Conservation (phyloP, 306 rosid genomes). For the Castanospermum australe region DNA sequence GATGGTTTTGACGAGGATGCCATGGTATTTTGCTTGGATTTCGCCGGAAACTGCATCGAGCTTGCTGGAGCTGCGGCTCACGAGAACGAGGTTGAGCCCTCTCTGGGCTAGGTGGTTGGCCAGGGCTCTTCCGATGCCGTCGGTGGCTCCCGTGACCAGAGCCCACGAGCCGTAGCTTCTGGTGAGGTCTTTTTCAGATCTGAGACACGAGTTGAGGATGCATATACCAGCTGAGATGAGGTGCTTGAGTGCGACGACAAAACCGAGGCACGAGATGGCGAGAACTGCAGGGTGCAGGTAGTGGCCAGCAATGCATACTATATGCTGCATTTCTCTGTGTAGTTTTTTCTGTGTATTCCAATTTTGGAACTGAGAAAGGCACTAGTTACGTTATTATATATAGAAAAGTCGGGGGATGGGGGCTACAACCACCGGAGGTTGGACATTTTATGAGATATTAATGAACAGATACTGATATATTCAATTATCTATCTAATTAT, state of each 20-base stretch:
- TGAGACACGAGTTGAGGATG: slow-evolving; percentile 23
- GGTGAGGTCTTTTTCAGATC: slow-evolving; percentile 27
- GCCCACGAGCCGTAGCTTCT: slow-evolving; percentile 47
- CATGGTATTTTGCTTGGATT: slow-evolving; percentile 35
- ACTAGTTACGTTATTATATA: too few relatives aligned
- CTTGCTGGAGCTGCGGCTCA: slow-evolving; percentile 53
- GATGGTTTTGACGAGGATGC: slow-evolving; percentile 16
- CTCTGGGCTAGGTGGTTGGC: slow-evolving; percentile 25
- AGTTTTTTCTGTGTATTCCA: neutral
- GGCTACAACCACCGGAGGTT: too few relatives aligned
- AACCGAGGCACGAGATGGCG: slow-evolving; percentile 31
- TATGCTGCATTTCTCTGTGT: neutral
- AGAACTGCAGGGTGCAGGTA: neutral
- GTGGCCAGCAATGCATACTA: neutral
- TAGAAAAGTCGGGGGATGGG: too few relatives aligned
- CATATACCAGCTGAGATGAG: neutral
- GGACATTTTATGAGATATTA: too few relatives aligned
- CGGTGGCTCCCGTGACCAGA: slow-evolving; percentile 48
- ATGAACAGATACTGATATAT: too few relatives aligned
- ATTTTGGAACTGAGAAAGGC: too few relatives aligned
- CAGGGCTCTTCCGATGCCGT: slow-evolving; percentile 49
- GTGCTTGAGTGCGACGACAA: neutral
- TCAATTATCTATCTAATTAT: too few relatives aligned
- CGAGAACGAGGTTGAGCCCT: slow-evolving; percentile 56
- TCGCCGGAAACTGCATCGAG: slow-evolving; percentile 52